These are phyloP conservation scores for Amyloporia xantha DNA, from an alignment of 768 basidiomycete species.

Conservation along the genomic window DNA sequence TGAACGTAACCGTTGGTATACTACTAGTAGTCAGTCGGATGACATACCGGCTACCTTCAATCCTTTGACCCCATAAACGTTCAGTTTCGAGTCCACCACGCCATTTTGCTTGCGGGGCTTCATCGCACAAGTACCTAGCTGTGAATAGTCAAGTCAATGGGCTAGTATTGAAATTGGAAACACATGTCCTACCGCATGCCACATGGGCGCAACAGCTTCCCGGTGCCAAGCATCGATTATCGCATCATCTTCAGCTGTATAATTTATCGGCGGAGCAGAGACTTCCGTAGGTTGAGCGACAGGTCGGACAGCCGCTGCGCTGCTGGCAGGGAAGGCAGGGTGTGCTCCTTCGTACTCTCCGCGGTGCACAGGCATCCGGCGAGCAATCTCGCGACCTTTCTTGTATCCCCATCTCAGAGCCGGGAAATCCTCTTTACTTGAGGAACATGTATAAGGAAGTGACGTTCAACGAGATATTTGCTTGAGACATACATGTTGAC, in stretches of 20 bases:
- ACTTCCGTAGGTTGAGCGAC: slow-evolving; percentile 17
- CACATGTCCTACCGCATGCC: slow-evolving; percentile 25
- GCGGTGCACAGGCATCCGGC: slow-evolving; percentile 43
- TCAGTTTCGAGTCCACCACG: slow-evolving; percentile 53
- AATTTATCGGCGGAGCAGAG: slow-evolving; percentile 25
- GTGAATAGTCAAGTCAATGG: neutral
- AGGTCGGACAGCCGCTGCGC: slow-evolving; percentile 22
- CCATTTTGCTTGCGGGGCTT: slow-evolving; percentile 51
- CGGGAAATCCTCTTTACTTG: slow-evolving; percentile 27
- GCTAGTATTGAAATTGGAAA: neutral
- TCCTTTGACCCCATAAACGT: slow-evolving; percentile 52
- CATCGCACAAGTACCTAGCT: slow-evolving; percentile 68
- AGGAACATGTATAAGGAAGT: too few relatives aligned
- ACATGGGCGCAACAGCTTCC: slow-evolving; percentile 20
- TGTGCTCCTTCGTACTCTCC: slow-evolving; percentile 24
- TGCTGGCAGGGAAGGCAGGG: slow-evolving; percentile 26
- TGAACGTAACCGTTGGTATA: too few relatives aligned
- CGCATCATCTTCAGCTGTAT: slow-evolving; percentile 29
- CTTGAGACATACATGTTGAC: slow-evolving; percentile 40
- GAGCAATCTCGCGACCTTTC: slow-evolving; percentile 42
- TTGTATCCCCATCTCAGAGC: slow-evolving; percentile 50
- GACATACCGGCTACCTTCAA: slow-evolving; percentile 57
- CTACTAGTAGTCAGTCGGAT: neutral
- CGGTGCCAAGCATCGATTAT: slow-evolving; percentile 26
- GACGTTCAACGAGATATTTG: too few relatives aligned